Evolutionary conservation across 2,329 filamentous ascomycete species (phyloP).

Genomic region (Amylocarpus encephaloides): DNA sequence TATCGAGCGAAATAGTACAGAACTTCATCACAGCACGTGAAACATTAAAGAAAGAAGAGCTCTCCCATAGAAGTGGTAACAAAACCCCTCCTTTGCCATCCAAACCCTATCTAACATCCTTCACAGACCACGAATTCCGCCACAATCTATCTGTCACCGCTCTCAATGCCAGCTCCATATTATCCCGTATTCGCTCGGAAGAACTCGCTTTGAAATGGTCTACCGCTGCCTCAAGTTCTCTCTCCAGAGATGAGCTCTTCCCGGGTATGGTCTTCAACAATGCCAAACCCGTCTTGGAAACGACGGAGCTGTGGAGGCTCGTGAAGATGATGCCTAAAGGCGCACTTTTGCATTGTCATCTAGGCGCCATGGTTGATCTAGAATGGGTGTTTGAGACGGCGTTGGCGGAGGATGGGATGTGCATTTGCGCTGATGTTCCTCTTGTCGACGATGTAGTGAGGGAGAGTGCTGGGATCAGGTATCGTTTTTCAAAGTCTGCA

Average conservation of each 20-base stretch:
- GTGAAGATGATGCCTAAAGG: constrained; percentile 83
- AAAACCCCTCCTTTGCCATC: background rate
- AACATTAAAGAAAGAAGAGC: background rate
- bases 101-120: background rate
- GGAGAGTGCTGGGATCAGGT: constrained; percentile 48
- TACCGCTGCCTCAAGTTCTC: constrained; percentile 57
- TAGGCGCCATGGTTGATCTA: constrained; percentile 82
- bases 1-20: no score
- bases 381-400: constrained; percentile 68
- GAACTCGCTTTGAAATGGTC: constrained; percentile 74
- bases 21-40: no score
- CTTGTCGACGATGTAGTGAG: constrained; percentile 47
- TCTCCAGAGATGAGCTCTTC: constrained; percentile 60
- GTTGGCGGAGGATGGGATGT: constrained; percentile 66
- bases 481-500: constrained; percentile 42
- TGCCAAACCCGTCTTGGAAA: constrained; percentile 74
- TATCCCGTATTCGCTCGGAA: constrained; percentile 66
- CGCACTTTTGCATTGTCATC: constrained; percentile 74
- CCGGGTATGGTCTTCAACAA: constrained; percentile 88
- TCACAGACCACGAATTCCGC: constrained; percentile 58
- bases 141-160: constrained; percentile 71
- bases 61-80: background rate
- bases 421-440: constrained; percentile 51
- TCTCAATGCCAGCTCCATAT: constrained; percentile 66
- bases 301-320: constrained; percentile 75